phyloP scores from a whole-genome alignment of 1,284 basidiomycete genomes.

The Baeospora myosura region DNA sequence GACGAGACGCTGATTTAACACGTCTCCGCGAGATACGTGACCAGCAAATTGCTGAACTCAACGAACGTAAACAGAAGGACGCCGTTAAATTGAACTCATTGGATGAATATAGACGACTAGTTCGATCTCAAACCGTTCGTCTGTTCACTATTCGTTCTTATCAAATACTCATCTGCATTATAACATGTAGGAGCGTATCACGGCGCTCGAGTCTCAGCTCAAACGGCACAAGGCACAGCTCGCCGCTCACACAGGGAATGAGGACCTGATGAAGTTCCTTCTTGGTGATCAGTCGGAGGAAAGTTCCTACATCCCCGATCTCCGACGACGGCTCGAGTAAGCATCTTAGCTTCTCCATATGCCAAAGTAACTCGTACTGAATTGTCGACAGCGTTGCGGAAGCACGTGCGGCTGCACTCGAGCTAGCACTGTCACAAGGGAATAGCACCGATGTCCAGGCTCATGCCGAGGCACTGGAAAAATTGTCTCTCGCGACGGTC shows the following conservation, averaged over 20 bases:
- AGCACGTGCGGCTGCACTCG: conserved; percentile 39
- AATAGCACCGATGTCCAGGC: conserved; percentile 37
- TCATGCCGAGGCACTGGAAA: conserved; percentile 48
- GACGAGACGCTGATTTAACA: conserved; percentile 68
- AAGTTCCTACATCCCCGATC: conserved; percentile 52
- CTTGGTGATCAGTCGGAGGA: conserved; percentile 52
- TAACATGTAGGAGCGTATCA: conserved; percentile 55
- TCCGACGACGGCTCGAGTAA: conserved; percentile 57
- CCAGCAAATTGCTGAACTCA: conserved; percentile 64
- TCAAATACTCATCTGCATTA: conserved; percentile 13
- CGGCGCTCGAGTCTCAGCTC: conserved; percentile 68
- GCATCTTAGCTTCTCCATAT: conserved; percentile 15
- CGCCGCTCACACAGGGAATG: conserved; percentile 67
- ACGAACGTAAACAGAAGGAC: conserved; percentile 68
- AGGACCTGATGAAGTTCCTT: conserved; percentile 69
- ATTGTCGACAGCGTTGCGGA: conserved; percentile 42
- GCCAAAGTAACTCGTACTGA: too few relatives aligned
- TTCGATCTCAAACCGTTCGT: conserved; percentile 62
- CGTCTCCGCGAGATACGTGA: conserved; percentile 81
- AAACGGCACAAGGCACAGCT: conserved; percentile 70
- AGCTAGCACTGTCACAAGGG: conserved; percentile 40
- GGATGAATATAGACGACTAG: conserved; percentile 67
- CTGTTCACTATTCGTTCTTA: not conserved
- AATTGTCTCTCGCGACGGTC: conserved; percentile 37
- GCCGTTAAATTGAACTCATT: conserved; percentile 54